Percentiles rank a stretch among this genome's conserved stretches.
These are phyloP conservation scores for Pyricularia sp. DNA, from an alignment of 2,329 filamentous ascomycete species.

Conservation along the genomic window DNA sequence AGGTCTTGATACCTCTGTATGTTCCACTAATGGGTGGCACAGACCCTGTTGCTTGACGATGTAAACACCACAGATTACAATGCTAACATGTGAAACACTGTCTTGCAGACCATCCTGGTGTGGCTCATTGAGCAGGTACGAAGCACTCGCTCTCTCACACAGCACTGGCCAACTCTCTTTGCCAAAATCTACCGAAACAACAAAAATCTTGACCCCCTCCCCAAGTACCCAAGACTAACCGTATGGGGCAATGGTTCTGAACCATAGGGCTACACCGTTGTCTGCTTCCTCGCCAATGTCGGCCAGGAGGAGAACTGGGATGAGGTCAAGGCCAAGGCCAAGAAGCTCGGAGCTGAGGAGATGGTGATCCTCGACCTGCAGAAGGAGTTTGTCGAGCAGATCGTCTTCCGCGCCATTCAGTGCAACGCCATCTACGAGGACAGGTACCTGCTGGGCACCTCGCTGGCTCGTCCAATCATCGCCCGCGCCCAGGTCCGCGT, in stretches of 20 bases:
- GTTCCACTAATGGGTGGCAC: background rate
- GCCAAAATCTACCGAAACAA: background rate
- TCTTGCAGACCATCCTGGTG: conserved; percentile 1
- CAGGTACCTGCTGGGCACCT: conserved; percentile 35
- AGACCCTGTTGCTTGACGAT: background rate
- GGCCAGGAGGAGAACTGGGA: conserved; percentile 67
- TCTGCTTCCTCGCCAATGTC: conserved; percentile 54
- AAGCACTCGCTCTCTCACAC: background rate
- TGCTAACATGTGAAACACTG: background rate
- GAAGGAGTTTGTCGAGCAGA: conserved; percentile 65
- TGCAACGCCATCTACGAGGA: conserved; percentile 61
- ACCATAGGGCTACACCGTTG: conserved; percentile 29
- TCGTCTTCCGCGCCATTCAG: conserved; percentile 69
- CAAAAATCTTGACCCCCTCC: background rate
- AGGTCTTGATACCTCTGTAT: conserved; percentile 3
- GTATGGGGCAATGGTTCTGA: background rate
- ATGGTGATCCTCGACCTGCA: conserved; percentile 53
- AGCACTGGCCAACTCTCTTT: background rate
- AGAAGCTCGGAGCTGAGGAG: conserved; percentile 49
- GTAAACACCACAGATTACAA: background rate
- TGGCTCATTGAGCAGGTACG: conserved; percentile 3
- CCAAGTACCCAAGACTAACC: background rate
- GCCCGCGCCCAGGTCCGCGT: conserved; percentile 50
- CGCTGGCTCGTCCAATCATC: conserved; percentile 57
- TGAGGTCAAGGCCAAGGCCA: conserved; percentile 53